A percentile compares a stretch with the other conserved stretches of the same genome.
Conservation (phyloP, 108 stramenopile genomes). For the Cyclotella atomus region DNA sequence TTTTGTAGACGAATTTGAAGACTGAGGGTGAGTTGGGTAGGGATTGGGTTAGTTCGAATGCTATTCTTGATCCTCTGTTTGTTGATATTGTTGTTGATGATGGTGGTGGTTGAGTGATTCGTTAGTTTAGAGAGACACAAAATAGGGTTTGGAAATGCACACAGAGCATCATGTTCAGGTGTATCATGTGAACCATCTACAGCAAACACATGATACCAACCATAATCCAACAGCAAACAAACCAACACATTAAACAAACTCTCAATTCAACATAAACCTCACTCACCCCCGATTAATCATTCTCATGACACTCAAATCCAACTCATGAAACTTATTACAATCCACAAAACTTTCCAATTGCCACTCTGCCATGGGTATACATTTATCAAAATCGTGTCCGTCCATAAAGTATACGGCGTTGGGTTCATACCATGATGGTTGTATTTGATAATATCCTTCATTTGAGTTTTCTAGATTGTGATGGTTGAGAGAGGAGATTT, state of each 20-base stretch:
- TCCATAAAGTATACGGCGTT: slow-evolving; percentile 29
- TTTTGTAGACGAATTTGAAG: slow-evolving; percentile 47
- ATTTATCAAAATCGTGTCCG: slow-evolving; percentile 17
- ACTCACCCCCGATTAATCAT: slow-evolving; percentile 39
- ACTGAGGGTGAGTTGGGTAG: background rate
- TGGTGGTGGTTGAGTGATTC: background rate
- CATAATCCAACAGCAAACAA: background rate
- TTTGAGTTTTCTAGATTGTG: slow-evolving; percentile 6
- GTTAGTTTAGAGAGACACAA: background rate
- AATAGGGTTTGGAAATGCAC: background rate
- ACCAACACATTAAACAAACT: background rate
- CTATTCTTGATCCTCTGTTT: slow-evolving; percentile 39
- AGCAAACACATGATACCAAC: background rate
- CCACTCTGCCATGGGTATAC: slow-evolving; percentile 44
- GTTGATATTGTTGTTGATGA: background rate
- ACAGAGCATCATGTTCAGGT: background rate
- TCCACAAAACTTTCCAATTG: slow-evolving; percentile 34
- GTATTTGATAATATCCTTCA: background rate
- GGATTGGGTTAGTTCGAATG: slow-evolving; percentile 30
- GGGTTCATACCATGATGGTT: slow-evolving; percentile 29
- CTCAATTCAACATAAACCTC: background rate
- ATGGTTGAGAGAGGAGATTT: background rate
- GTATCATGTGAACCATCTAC: background rate
- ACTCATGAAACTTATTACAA: slow-evolving; percentile 54
- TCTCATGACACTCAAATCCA: slow-evolving; percentile 26